These are phyloP conservation scores for Corchorus capsularis DNA, from an alignment of 345 rosid genomes.

Conservation along the genomic window DNA sequence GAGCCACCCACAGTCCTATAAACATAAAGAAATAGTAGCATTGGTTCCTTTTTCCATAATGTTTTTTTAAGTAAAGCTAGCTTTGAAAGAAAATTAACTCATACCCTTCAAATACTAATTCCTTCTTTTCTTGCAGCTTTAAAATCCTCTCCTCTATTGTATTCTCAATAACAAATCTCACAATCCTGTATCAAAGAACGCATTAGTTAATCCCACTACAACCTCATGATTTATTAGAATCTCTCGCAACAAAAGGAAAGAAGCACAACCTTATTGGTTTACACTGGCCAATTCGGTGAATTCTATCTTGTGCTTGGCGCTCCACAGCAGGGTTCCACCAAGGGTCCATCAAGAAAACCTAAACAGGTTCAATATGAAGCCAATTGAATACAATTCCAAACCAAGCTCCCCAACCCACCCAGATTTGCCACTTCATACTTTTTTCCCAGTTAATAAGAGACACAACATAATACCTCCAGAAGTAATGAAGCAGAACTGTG, in stretches of 20 bases:
- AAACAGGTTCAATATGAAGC: not conserved
- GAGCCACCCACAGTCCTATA: constrained; percentile 91
- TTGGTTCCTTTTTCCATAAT: not conserved
- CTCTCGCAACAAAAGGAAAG: not conserved
- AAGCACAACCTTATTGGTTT: constrained; percentile 82
- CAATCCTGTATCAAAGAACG: constrained; percentile 47
- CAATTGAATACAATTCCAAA: constrained; percentile 9
- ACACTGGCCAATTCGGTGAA: constrained; percentile 94
- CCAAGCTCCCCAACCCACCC: not conserved
- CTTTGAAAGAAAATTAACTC: constrained; percentile 20
- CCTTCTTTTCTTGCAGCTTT: constrained; percentile 90
- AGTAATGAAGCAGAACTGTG: not conserved
- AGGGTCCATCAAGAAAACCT: constrained; percentile 99
- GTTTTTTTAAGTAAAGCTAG: not conserved
- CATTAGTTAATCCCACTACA: constrained; percentile 5
- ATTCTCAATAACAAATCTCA: constrained; percentile 89
- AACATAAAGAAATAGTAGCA: not conserved
- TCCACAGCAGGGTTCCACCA: constrained; percentile 99
- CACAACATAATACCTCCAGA: not conserved
- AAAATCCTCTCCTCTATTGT: constrained; percentile 93
- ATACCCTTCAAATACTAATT: constrained; percentile 96
- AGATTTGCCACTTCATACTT: not conserved
- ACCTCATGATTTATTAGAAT: not conserved
- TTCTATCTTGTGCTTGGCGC: constrained; percentile 96
- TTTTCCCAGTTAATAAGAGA: not conserved